Conservation (phyloP, 805 yeast genomes). For the Clavispora phyllophila region DNA sequence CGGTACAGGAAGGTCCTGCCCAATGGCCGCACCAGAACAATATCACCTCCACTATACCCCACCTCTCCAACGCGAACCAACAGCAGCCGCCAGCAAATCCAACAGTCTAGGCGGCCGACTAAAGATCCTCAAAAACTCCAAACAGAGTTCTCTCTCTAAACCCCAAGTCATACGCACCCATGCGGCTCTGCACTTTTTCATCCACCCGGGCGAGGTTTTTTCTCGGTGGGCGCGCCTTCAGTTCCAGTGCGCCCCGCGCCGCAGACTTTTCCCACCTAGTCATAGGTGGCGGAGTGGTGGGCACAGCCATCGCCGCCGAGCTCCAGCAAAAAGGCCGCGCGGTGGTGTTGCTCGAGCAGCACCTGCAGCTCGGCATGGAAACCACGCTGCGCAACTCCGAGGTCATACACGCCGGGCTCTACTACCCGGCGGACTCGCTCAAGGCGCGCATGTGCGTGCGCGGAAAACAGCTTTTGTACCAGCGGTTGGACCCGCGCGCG, state of each 20-base stretch:
- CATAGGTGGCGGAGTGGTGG: constrained; percentile 83
- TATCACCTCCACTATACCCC: too few species aligned
- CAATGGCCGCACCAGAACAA: background rate
- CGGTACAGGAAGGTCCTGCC: background rate
- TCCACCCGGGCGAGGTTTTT: too few species aligned
- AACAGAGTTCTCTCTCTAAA: too few species aligned
- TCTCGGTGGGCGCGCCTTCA: background rate
- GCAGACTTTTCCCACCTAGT: constrained; percentile 65
- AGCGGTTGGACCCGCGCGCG: constrained; percentile 31
- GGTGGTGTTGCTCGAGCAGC: constrained; percentile 67
- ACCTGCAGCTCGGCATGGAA: constrained; percentile 64
- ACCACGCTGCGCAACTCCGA: constrained; percentile 89
- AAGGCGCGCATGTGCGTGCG: constrained; percentile 66
- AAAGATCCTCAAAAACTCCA: too few species aligned
- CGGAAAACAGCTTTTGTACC: constrained; percentile 68
- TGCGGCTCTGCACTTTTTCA: too few species aligned
- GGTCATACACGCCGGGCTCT: constrained; percentile 88
- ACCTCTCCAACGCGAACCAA: too few species aligned
- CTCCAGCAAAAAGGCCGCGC: constrained; percentile 41
- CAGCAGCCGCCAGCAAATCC: too few species aligned
- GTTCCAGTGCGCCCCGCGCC: background rate
- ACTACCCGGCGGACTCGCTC: constrained; percentile 65
- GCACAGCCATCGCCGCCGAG: constrained; percentile 75
- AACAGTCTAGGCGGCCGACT: too few species aligned
- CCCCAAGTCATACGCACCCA: too few species aligned